Conservation (phyloP, 306 rosid genomes). For the Leucaena leucocephala region DNA sequence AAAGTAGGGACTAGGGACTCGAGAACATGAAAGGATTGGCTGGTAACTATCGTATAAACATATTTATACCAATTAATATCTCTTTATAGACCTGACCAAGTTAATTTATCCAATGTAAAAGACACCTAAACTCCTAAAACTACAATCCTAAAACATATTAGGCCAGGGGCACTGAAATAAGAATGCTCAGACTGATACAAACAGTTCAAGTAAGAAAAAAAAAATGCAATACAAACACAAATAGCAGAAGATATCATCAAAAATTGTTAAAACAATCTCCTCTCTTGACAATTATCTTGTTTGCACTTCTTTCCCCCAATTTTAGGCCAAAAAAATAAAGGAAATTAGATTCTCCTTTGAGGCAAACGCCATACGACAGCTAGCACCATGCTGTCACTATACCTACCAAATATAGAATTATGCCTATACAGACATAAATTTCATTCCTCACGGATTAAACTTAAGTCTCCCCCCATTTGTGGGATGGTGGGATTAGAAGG, state of each 20-base stretch:
- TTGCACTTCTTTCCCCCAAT: background rate
- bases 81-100: background rate
- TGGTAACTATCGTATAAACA: background rate
- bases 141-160: background rate
- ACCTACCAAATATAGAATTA: background rate
- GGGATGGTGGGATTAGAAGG: background rate
- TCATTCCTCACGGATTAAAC: background rate
- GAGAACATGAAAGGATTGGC: background rate
- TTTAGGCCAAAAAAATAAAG: background rate
- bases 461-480: background rate
- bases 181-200: background rate
- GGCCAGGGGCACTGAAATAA: background rate
- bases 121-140: background rate
- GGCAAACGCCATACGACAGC: background rate
- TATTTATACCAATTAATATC: background rate
- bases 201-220: background rate
- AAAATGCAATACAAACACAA: background rate
- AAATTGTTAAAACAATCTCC: background rate
- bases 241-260: background rate
- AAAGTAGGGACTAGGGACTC: background rate
- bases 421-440: background rate
- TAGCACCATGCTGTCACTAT: background rate
- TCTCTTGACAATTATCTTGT: background rate
- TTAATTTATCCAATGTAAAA: background rate
- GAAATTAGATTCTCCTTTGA: background rate